Percentiles rank a stretch among this genome's conserved stretches.
phyloP scores from a whole-genome alignment of 768 basidiomycete species.

The Zangia roseola region DNA sequence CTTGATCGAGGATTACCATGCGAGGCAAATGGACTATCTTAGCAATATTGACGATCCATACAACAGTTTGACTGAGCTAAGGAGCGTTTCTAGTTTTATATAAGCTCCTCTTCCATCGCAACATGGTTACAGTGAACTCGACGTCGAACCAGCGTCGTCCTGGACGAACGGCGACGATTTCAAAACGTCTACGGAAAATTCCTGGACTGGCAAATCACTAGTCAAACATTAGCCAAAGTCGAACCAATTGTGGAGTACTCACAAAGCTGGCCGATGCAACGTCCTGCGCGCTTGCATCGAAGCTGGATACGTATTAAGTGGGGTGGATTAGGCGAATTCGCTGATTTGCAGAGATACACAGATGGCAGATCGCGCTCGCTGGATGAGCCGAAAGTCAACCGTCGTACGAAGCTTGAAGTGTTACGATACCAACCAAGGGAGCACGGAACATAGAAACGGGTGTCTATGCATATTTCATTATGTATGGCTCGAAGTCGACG shows the following conservation, averaged over 20 bases:
- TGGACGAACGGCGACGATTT: neutral
- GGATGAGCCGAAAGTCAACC: slow-evolving; percentile 12
- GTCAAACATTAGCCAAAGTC: neutral
- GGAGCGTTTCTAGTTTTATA: slow-evolving; percentile 7
- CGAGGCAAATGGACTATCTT: slow-evolving; percentile 11
- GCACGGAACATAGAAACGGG: neutral
- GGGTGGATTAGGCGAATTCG: slow-evolving; percentile 1
- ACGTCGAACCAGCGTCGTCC: neutral
- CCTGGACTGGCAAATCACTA: too few relatives aligned
- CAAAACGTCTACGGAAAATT: slow-evolving; percentile 2
- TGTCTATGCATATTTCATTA: slow-evolving; percentile 19
- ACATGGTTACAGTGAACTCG: neutral
- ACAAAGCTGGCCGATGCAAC: slow-evolving; percentile 16
- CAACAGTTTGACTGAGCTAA: slow-evolving; percentile 8
- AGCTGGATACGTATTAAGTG: slow-evolving; percentile 4
- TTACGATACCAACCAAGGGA: slow-evolving; percentile 17
- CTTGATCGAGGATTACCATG: slow-evolving; percentile 1
- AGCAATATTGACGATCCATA: slow-evolving; percentile 7
- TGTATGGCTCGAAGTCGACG: slow-evolving; percentile 9
- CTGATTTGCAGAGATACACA: slow-evolving; percentile 16
- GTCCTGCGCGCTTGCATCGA: neutral
- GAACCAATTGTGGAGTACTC: slow-evolving; percentile 8
- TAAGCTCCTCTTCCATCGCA: slow-evolving; percentile 1
- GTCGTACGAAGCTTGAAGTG: slow-evolving; percentile 1
- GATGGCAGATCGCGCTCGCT: slow-evolving; percentile 13